phyloP scores from a whole-genome alignment of 2,329 filamentous ascomycete species.

The Ilyonectria destructans region DNA sequence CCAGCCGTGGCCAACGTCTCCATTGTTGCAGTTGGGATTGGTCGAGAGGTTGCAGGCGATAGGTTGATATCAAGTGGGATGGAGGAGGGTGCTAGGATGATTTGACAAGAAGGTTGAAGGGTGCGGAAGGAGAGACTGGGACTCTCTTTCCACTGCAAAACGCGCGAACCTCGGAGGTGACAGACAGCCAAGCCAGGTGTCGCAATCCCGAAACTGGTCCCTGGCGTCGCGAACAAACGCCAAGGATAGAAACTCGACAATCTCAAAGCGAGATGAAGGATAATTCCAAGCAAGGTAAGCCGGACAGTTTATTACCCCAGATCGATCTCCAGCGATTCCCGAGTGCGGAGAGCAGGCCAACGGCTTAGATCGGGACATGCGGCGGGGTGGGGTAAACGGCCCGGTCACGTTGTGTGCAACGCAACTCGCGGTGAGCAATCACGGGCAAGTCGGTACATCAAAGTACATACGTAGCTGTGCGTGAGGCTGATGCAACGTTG shows the following conservation, averaged over 20 bases:
- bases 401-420: conserved; percentile 2
- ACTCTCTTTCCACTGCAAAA: background rate
- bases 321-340: background rate
- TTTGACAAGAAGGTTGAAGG: background rate
- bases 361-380: conserved; percentile 11
- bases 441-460: too few relatives aligned
- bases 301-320: background rate
- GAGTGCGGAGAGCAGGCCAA: background rate
- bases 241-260: background rate
- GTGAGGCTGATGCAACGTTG: background rate
- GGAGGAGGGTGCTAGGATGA: background rate
- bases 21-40: background rate
- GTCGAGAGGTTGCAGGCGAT: background rate
- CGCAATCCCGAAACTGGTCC: background rate
- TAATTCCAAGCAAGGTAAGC: background rate
- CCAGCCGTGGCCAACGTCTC: background rate
- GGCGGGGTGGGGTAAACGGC: conserved; percentile 12
- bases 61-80: background rate
- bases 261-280: background rate
- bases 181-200: background rate
- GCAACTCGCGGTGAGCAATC: background rate
- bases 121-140: too few relatives aligned
- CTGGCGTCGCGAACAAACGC: background rate
- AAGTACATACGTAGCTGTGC: background rate
- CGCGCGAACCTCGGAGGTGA: background rate